Evolutionary conservation across 805 yeast species (phyloP), one percentile per base, ranked within the genome.

Genomic region (Teunomyces atbi): DNA sequence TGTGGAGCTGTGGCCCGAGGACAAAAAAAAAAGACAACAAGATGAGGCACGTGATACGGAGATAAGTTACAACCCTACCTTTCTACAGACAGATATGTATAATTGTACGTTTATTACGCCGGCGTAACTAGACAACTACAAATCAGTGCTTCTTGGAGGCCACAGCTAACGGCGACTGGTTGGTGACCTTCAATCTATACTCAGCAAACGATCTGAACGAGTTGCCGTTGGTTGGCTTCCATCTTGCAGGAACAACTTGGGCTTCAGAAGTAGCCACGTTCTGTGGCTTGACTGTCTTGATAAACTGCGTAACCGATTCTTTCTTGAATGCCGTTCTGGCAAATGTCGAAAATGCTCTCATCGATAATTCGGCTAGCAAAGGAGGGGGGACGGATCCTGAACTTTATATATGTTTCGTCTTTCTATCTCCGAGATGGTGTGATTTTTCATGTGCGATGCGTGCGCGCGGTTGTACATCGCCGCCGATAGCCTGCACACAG

Each of bases 201-300:
- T 72, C 76, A 34, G 74, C 74, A 56, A 72, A 72, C 3, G 73
- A 62, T 47, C 74, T 61, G 58, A 68, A 71, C 16, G 73, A 61
- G 56, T 69, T 61, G 32, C 74, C 74, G 41, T 61, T 51, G 15
- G 67, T 65, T 15, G 74, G 74, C 44, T 58, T 57, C 72, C 73
- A 69, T 56, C 66, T 68, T 26, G 44, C 21, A 11, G 44, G 16
- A 12, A 26, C 44, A 10, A 21, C 6, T 3, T 29, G 7, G n/a
- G 35, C 28, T 16, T 42, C 42, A 5, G 36, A 6, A 2, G 28
- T 21, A 19, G 39, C 39, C 12, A 13, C 39, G 28, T 20, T 35
- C 16, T 19, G 39, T 15, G 21, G 43, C 47, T 56, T 50, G 37
- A 55, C 47, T 44, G 61, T 50, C 52, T 58, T 59, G 55, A 52